Base-by-base conservation (phyloP, 768 basidiomycete species). In the Lepiota brunneoincarnata region DNA sequence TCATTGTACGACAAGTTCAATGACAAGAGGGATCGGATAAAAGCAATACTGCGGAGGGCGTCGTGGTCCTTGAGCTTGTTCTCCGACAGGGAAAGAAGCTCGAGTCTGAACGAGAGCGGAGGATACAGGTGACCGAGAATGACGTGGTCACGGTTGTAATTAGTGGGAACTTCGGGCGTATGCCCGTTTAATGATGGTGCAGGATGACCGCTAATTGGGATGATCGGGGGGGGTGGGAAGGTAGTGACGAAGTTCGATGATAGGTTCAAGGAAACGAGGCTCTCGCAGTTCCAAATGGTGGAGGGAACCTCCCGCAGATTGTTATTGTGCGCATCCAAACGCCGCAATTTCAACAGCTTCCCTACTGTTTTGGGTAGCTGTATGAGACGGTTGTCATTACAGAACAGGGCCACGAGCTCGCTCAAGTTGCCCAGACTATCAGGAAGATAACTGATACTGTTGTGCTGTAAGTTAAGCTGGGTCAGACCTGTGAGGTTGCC, bases 1-100 rank as follows among this genome's bases (percentile, higher is more conserved):
- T 93, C 85, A 69, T 99, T 99, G 75, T 97, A 98, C 23, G 91
- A 92, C 17, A 98, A 75, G 61, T 98, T 98, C 54, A 99, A 80
- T 1, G 92, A 84, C 1, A 75, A 77, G 10, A 99, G 80, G 59
- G 89, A 40, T 1, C 45, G 46, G 3, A 54, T n/a, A 26, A 54
- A 54, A 14, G 53, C 26, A 20, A 48, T 48, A 15, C 21, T 40
- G 6, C 45, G 45, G 17, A 82, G 83, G 24, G 97, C 78, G 9
- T 81, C 78, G 39, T 95, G 91, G 62, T 95, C 90, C 9, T 82
- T 83, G 17, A 98, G 75, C 26, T 76, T 77, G 69, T 98, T 99
- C 75, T 99, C 94, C 54, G 91, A 93, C 1, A 98, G 79, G 64
- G 89, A 94, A 3, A 98, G 79, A 57, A 80, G 75, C 64, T 89